phyloP scores from a whole-genome alignment of 2,329 filamentous ascomycete genomes.

The Neoscytalidium dimidiatum region DNA sequence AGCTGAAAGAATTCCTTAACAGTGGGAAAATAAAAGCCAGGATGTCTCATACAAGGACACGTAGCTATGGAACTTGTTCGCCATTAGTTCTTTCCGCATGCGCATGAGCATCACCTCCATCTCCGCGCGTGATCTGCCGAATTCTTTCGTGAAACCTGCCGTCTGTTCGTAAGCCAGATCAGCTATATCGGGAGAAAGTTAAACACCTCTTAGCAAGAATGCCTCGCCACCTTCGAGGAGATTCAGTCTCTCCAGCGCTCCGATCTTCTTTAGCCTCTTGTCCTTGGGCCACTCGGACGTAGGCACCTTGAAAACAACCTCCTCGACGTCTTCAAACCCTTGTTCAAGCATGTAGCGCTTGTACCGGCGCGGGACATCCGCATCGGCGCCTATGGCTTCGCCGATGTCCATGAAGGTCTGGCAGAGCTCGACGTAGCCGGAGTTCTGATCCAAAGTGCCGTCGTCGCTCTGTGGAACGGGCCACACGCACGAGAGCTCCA shows the following conservation, averaged over 20 bases:
- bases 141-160: constrained; percentile 8
- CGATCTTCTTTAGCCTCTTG: constrained; percentile 7
- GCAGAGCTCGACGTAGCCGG: constrained; percentile 12
- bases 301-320: constrained; percentile 14
- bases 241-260: constrained; percentile 11
- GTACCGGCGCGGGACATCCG: constrained; percentile 6
- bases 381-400: constrained; percentile 3
- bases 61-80: constrained; percentile 17
- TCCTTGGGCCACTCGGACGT: constrained; percentile 16
- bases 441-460: not conserved
- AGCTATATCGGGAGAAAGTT: too few relatives aligned
- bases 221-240: constrained; percentile 14
- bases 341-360: not conserved
- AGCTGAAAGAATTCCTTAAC: not conserved
- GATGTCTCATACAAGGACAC: constrained; percentile 12
- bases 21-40: not conserved
- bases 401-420: constrained; percentile 12
- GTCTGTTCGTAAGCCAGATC: not conserved
- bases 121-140: constrained; percentile 7
- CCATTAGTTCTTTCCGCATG: constrained; percentile 15
- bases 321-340: constrained; percentile 11
- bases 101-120: constrained; percentile 16
- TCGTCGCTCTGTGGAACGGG: constrained; percentile 15
- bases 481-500: constrained; percentile 17
- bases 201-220: constrained; percentile 9